These are phyloP conservation scores for Stentor roeselii DNA, from an alignment of 73 alveolate species.

Conservation along the genomic window DNA sequence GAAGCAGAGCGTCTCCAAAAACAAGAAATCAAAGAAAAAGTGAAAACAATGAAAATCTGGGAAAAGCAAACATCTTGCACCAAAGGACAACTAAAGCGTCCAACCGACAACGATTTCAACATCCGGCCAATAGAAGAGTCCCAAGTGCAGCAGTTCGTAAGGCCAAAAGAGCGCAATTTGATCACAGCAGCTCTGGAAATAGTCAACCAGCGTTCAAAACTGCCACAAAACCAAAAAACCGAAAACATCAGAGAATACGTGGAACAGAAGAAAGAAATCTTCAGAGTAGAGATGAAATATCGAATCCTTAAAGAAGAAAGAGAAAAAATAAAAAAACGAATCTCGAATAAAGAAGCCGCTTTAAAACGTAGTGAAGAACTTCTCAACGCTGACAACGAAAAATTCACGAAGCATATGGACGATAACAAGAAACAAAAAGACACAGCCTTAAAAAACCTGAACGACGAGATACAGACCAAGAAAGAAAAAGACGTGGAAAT, in stretches of 20 bases:
- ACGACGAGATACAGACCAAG: neutral
- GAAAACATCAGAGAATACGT: slow-evolving; percentile 51
- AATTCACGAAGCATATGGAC: slow-evolving; percentile 18
- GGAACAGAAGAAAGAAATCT: slow-evolving; percentile 65
- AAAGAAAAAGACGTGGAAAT: slow-evolving; percentile 12
- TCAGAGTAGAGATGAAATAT: slow-evolving; percentile 55
- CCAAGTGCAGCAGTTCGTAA: neutral
- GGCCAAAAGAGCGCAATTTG: neutral
- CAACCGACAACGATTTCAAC: neutral
- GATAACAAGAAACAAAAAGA: neutral
- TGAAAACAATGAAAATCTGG: slow-evolving; percentile 57
- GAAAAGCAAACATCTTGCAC: slow-evolving; percentile 68
- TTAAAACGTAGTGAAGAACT: slow-evolving; percentile 25
- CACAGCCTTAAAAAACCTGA: neutral
- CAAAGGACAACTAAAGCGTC: slow-evolving; percentile 42
- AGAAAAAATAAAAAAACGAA: slow-evolving; percentile 44
- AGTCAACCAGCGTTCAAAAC: slow-evolving; percentile 15
- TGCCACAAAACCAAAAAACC: slow-evolving; percentile 51
- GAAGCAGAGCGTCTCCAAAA: slow-evolving; percentile 56
- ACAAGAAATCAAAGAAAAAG: slow-evolving; percentile 59
- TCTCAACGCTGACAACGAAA: slow-evolving; percentile 6
- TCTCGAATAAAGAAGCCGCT: slow-evolving; percentile 48
- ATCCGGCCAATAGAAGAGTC: neutral
- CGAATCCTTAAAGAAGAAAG: slow-evolving; percentile 53
- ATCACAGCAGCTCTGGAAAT: neutral